These are phyloP conservation scores for Guillardia theta DNA, from an alignment of 78 protist genomes.

Conservation along the genomic window DNA sequence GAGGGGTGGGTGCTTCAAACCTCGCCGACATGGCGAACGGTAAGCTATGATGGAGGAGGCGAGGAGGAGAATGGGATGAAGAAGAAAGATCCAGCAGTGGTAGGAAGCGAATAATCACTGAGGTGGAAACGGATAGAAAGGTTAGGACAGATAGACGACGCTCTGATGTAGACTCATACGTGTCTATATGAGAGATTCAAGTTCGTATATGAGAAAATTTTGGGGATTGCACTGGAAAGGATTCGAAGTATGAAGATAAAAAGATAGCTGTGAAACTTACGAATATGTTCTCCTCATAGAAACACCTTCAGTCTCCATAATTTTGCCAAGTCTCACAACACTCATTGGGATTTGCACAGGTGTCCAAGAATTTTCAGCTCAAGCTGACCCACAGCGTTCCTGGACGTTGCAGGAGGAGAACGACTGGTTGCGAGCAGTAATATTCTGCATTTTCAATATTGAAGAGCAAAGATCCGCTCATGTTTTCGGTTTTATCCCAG, in stretches of 20 bases:
- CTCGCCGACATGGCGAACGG: neutral
- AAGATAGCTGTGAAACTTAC: no score
- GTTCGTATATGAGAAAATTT: neutral
- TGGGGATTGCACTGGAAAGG: neutral
- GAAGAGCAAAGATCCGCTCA: neutral
- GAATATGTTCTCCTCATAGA: no score
- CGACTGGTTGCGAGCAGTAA: conserved; percentile 15
- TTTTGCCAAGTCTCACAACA: neutral
- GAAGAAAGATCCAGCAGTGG: neutral
- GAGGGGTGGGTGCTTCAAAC: neutral
- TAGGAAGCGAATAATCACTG: neutral
- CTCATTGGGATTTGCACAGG: no score
- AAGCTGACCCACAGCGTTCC: neutral
- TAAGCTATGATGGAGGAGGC: neutral
- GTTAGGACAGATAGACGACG: neutral
- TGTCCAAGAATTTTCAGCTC: neutral
- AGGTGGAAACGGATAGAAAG: no score
- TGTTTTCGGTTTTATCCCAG: neutral
- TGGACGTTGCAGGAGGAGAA: neutral
- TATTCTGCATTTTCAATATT: neutral
- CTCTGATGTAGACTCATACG: neutral
- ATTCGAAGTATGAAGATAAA: neutral
- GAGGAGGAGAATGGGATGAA: neutral
- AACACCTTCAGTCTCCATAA: neutral
- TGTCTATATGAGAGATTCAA: neutral